Evolutionary conservation across 805 yeast genomes (phyloP).

Genomic region (Metschnikowia vanudenii): DNA sequence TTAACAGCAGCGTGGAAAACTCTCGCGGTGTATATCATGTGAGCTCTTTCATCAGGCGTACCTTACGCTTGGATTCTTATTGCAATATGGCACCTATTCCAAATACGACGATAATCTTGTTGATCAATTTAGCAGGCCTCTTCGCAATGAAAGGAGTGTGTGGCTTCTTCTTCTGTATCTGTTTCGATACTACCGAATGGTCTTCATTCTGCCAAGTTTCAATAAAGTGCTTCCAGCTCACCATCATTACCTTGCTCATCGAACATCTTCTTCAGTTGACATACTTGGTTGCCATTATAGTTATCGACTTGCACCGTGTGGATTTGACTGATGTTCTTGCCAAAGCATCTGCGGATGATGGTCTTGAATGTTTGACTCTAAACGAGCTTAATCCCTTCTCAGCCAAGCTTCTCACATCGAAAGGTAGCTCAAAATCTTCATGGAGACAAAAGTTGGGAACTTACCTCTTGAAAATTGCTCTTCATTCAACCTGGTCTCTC

Average conservation of each 20-base stretch:
- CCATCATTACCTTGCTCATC: slow-evolving; percentile 45
- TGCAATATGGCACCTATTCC: slow-evolving; percentile 22
- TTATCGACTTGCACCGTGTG: slow-evolving; percentile 63
- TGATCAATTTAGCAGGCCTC: slow-evolving; percentile 22
- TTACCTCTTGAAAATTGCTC: slow-evolving; percentile 13
- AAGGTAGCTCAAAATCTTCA: slow-evolving; percentile 16
- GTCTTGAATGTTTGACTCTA: slow-evolving; percentile 15
- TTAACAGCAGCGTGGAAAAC: slow-evolving; percentile 19
- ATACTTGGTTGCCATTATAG: slow-evolving; percentile 61
- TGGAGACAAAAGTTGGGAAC: slow-evolving; percentile 31
- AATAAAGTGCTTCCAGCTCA: not conserved
- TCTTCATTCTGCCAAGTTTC: not conserved
- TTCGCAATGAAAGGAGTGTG: slow-evolving; percentile 6
- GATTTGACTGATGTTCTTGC: slow-evolving; percentile 54
- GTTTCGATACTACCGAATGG: slow-evolving; percentile 1
- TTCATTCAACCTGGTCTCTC: slow-evolving; percentile 10
- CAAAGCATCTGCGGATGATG: slow-evolving; percentile 7
- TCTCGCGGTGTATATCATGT: slow-evolving; percentile 16
- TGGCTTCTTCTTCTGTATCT: slow-evolving; percentile 4
- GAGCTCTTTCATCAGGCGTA: slow-evolving; percentile 12
- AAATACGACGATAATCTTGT: slow-evolving; percentile 23
- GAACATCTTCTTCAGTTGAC: slow-evolving; percentile 64
- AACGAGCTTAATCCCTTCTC: slow-evolving; percentile 32
- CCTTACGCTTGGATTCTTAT: slow-evolving; percentile 10
- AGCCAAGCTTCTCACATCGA: slow-evolving; percentile 21